Evolutionary conservation across 192 early-diverging fungal genomes (phyloP), one percentile per base, ranked within the genome.

Genomic region (Piromyces sp.): DNA sequence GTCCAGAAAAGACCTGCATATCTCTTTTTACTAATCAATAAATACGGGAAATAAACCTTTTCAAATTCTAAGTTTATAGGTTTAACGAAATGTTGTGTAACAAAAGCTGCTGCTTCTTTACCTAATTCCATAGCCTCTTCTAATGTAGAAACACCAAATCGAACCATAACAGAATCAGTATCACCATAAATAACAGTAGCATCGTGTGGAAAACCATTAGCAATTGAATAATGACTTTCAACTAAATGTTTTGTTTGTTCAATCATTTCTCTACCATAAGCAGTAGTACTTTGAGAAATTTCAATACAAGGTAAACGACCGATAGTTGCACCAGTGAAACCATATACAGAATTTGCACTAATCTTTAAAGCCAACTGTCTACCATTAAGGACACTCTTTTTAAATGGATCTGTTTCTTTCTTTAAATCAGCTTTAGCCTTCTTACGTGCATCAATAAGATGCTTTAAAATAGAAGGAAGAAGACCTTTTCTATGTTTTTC

Each of bases 51-150:
- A 80, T 99, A 98, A n/a, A 97, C 96, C 84, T 99, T 99, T 85
- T 99, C 96, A 83, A 99, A 99, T 85, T 99, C 97, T n/a, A 99
- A 88, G 84, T 97, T 97, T 87, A 99, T 99, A 4, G 96, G 97
- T 19, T 88, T 90, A 29, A 95, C 85, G 83, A 99, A 99, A 82
- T 94, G 89, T 29, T 83, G 86, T 13, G 97, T 97, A 3, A 99
- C 96, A 85, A 89, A 87, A 26, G 91, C 89, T 5, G 97, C 96
- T 5, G 96, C 97, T 82, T 96, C 92, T 40, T 51, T 83, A 86
- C 95, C 95, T 0, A 97, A 84, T 38, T 89, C 85, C 97, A 99
- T 97, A 6, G 95, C 91, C 15, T 97, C 93, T 29, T 87, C 92
- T 37, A 98, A 89, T 79, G 84, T 87, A 38, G 89, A 86, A 16